A percentile compares a stretch with the other conserved stretches of the same genome.
Evolutionary conservation across 805 yeast species (phyloP).

Genomic region (Sungouiella thailandica): DNA sequence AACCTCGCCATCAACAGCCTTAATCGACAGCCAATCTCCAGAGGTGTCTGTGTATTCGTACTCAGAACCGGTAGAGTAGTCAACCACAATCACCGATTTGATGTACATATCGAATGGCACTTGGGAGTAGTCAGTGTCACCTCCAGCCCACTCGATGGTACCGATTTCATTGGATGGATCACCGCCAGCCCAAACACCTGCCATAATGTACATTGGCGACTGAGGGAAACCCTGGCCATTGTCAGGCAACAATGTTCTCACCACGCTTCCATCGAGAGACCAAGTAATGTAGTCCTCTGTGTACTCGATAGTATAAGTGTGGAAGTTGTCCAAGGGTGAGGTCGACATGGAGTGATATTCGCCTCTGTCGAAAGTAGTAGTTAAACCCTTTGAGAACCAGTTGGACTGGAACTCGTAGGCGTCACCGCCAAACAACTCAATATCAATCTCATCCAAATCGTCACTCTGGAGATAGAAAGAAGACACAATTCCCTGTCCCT

Average conservation of each 20-base stretch:
- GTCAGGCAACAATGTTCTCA: conserved; percentile 56
- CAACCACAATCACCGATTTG: conserved; percentile 21
- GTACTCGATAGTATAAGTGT: conserved; percentile 87
- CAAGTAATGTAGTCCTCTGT: conserved; percentile 58
- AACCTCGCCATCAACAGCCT: conserved; percentile 32
- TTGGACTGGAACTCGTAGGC: conserved; percentile 69
- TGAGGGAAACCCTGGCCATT: conserved; percentile 77
- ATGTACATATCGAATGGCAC: conserved; percentile 21
- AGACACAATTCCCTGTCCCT: conserved; percentile 76
- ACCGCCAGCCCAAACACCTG: conserved; percentile 52
- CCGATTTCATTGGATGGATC: conserved; percentile 26
- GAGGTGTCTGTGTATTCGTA: conserved; percentile 37
- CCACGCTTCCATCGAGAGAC: conserved; percentile 64
- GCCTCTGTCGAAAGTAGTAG: conserved; percentile 77
- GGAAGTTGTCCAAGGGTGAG: conserved; percentile 54
- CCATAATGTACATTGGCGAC: conserved; percentile 60
- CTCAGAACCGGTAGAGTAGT: conserved; percentile 44
- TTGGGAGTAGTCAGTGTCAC: conserved; percentile 17
- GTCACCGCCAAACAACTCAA: conserved; percentile 86
- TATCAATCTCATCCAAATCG: conserved; percentile 84
- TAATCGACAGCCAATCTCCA: conserved; percentile 37
- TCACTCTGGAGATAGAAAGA: conserved; percentile 78
- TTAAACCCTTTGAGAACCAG: conserved; percentile 77
- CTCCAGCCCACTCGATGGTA: conserved; percentile 25
- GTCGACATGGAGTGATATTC: conserved; percentile 52